These are phyloP conservation scores for Hebeloma cylindrosporum DNA, from an alignment of 768 basidiomycete species.

Conservation along the genomic window DNA sequence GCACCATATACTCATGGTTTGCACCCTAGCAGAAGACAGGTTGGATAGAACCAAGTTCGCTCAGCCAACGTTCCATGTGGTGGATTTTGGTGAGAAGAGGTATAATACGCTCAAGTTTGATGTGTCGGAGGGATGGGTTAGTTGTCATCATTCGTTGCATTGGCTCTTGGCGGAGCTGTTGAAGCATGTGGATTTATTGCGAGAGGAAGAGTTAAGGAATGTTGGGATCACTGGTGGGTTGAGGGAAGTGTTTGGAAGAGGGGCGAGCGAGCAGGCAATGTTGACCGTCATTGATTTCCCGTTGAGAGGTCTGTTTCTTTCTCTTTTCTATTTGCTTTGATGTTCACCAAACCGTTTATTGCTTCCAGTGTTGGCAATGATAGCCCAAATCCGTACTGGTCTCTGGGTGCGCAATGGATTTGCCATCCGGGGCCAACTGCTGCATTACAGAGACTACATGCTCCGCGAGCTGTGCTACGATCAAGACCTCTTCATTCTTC, in stretches of 20 bases:
- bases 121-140: slow-evolving; percentile 78
- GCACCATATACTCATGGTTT: slow-evolving; percentile 69
- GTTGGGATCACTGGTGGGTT: slow-evolving; percentile 56
- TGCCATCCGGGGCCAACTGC: slow-evolving; percentile 88
- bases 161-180: slow-evolving; percentile 89
- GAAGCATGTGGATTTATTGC: slow-evolving; percentile 75
- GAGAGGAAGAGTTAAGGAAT: slow-evolving; percentile 49
- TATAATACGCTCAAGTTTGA: slow-evolving; percentile 77
- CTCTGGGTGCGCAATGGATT: slow-evolving; percentile 98
- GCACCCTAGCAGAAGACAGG: slow-evolving; percentile 64
- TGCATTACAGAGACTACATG: slow-evolving; percentile 96
- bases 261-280: slow-evolving; percentile 65
- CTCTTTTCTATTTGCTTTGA: neutral
- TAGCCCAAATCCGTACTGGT: slow-evolving; percentile 92
- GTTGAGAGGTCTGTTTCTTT: slow-evolving; percentile 63
- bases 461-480: slow-evolving; percentile 96
- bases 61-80: slow-evolving; percentile 61
- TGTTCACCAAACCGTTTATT: slow-evolving; percentile 5
- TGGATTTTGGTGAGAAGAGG: slow-evolving; percentile 57
- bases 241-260: slow-evolving; percentile 58
- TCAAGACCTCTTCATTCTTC: slow-evolving; percentile 88
- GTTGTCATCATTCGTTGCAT: slow-evolving; percentile 90
- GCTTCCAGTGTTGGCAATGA: slow-evolving; percentile 76
- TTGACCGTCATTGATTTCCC: slow-evolving; percentile 86
- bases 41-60: slow-evolving; percentile 66